Conservation (phyloP, 2,329 filamentous ascomycete genomes). For the Tolypocladium sp. region DNA sequence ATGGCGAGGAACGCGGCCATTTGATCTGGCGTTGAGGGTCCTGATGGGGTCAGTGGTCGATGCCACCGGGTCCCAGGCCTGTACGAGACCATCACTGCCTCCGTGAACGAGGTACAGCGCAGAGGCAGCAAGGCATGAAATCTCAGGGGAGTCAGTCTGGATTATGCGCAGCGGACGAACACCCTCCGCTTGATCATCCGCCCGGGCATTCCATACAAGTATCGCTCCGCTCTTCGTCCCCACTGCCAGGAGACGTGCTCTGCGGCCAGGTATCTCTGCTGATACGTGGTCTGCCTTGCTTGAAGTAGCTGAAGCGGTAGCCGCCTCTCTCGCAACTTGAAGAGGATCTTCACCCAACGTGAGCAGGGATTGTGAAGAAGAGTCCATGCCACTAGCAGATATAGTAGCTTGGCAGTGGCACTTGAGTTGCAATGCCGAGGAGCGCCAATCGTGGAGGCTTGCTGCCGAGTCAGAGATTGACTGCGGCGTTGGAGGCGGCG, state of each 20-base stretch:
- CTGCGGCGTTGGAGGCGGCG: conserved; percentile 13
- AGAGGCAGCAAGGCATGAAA: conserved; percentile 74
- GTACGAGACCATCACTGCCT: conserved; percentile 88
- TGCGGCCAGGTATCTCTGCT: conserved; percentile 70
- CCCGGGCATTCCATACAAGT: conserved; percentile 77
- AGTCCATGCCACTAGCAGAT: conserved; percentile 62
- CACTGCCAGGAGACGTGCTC: conserved; percentile 70
- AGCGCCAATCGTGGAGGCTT: conserved; percentile 20
- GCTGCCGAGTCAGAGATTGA: conserved; percentile 8
- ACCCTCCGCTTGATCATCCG: conserved; percentile 32
- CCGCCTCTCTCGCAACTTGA: conserved; percentile 30
- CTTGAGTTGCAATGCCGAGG: conserved; percentile 36
- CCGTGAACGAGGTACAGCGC: conserved; percentile 86
- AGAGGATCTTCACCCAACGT: conserved; percentile 73
- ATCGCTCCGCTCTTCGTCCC: conserved; percentile 74
- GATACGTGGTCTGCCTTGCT: conserved; percentile 23
- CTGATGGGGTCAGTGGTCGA: conserved; percentile 71
- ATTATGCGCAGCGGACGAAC: conserved; percentile 71
- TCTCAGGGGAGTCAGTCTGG: conserved; percentile 80
- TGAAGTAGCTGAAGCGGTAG: conserved; percentile 36
- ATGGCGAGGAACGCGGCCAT: conserved; percentile 71
- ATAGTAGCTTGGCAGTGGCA: conserved; percentile 52
- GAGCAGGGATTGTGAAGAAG: conserved; percentile 61
- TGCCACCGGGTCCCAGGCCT: conserved; percentile 92
- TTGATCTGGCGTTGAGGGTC: conserved; percentile 79